phyloP scores from a whole-genome alignment of 768 basidiomycete genomes.

The Phallus indusiatus region DNA sequence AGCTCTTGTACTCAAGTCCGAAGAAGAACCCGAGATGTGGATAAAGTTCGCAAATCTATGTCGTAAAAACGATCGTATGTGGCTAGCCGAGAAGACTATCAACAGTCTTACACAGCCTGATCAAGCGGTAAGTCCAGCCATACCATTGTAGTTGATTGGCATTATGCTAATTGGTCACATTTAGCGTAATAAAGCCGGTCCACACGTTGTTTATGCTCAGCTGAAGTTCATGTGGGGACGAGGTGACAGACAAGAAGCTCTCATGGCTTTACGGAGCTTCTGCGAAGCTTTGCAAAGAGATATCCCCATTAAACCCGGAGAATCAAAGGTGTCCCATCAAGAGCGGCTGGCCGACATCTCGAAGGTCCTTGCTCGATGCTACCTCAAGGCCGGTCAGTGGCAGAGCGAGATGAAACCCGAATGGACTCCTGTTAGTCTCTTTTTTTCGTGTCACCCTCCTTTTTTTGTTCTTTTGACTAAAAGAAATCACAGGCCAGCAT shows the following conservation, averaged over 20 bases:
- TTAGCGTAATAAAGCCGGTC: slow-evolving; percentile 58
- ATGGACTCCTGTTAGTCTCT: slow-evolving; percentile 60
- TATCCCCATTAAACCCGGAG: slow-evolving; percentile 50
- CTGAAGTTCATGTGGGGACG: slow-evolving; percentile 94
- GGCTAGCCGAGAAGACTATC: slow-evolving; percentile 94
- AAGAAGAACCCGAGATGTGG: slow-evolving; percentile 95
- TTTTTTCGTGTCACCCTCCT: neutral
- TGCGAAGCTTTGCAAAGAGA: slow-evolving; percentile 68
- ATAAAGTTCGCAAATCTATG: slow-evolving; percentile 98
- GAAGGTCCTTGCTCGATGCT: slow-evolving; percentile 89
- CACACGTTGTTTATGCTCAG: slow-evolving; percentile 93
- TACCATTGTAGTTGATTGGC: neutral
- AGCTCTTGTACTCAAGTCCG: slow-evolving; percentile 84
- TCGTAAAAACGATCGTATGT: slow-evolving; percentile 89
- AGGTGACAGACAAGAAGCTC: slow-evolving; percentile 65
- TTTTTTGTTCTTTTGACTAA: slow-evolving; percentile 9
- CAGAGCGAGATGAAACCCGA: slow-evolving; percentile 70
- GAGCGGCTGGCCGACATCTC: slow-evolving; percentile 54
- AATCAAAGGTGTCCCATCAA: slow-evolving; percentile 15
- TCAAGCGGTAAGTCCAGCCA: slow-evolving; percentile 9
- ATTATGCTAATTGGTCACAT: neutral
- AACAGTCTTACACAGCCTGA: slow-evolving; percentile 28
- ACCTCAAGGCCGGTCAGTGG: slow-evolving; percentile 96
- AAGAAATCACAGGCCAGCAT: slow-evolving; percentile 52
- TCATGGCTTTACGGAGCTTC: slow-evolving; percentile 78